A percentile compares a stretch with the other conserved stretches of the same genome.
Evolutionary conservation across 768 basidiomycete genomes (phyloP).

Genomic region (Leucosporidium scottii): DNA sequence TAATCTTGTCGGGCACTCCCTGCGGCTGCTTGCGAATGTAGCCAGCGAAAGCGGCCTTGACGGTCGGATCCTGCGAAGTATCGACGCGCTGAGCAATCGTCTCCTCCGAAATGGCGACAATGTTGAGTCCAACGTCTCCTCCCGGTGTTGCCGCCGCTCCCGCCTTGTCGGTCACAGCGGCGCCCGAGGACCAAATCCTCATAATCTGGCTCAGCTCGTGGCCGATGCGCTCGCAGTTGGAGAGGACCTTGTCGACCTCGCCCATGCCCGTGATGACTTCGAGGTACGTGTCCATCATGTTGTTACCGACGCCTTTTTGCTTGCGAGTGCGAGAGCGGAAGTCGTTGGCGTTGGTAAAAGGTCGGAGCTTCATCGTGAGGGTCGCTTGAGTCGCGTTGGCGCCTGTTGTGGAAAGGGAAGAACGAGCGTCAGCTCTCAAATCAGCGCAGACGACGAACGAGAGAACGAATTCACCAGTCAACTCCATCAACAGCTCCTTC

Average conservation of each 20-base stretch:
- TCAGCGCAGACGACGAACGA: neutral
- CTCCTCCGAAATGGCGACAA: slow-evolving; percentile 41
- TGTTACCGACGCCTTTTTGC: slow-evolving; percentile 85
- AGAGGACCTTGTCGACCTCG: slow-evolving; percentile 78
- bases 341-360: slow-evolving; percentile 69
- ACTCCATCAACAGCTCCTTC: slow-evolving; percentile 45
- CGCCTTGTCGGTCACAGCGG: slow-evolving; percentile 34
- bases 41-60: slow-evolving; percentile 43
- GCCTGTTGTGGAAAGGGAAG: slow-evolving; percentile 37
- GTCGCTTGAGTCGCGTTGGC: slow-evolving; percentile 75
- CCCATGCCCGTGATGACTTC: slow-evolving; percentile 66
- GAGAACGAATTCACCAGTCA: slow-evolving; percentile 26
- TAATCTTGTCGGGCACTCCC: slow-evolving; percentile 47
- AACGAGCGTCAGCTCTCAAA: neutral
- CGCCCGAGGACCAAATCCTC: slow-evolving; percentile 56
- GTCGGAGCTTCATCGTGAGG: slow-evolving; percentile 67
- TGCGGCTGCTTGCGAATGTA: slow-evolving; percentile 73
- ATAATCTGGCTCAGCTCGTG: slow-evolving; percentile 64
- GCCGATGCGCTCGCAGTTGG: slow-evolving; percentile 82
- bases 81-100: slow-evolving; percentile 37
- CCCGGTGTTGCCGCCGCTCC: too few species aligned
- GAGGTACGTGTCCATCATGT: slow-evolving; percentile 83
- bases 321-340: slow-evolving; percentile 71
- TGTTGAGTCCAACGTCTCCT: slow-evolving; percentile 33
- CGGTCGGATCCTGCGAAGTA: slow-evolving; percentile 35